phyloP scores from a whole-genome alignment of 345 rosid genomes.

The Populus davidiana region DNA sequence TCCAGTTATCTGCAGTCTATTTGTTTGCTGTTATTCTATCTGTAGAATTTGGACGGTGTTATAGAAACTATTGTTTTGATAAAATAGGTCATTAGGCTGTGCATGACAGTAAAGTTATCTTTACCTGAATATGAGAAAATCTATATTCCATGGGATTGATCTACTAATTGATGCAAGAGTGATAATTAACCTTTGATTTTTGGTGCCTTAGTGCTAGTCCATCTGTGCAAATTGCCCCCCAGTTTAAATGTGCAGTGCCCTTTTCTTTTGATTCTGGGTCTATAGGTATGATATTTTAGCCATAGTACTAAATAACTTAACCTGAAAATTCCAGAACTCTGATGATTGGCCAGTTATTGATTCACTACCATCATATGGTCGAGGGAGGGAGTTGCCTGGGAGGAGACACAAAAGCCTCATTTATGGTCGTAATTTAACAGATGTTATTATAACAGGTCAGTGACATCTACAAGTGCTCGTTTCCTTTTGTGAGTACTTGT shows the following conservation, averaged over 20 bases:
- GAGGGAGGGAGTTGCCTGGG: conserved; percentile 92
- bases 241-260: conserved; percentile 2
- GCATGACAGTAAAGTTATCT: conserved; percentile 1
- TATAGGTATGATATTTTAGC: conserved; percentile 5
- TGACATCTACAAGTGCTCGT: conserved; percentile 8
- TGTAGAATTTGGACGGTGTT: not conserved
- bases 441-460: conserved; percentile 88
- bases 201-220: conserved; percentile 7
- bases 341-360: conserved; percentile 92
- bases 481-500: not conserved
- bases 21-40: conserved; percentile 1
- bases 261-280: conserved; percentile 4
- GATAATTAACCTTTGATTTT: conserved; percentile 10
- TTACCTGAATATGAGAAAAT: conserved; percentile 1
- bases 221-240: not conserved
- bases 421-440: conserved; percentile 82
- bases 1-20: not conserved
- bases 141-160: conserved; percentile 7
- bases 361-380: conserved; percentile 94
- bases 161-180: conserved; percentile 7
- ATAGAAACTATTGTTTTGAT: not conserved
- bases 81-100: not conserved
- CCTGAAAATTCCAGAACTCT: conserved; percentile 47
- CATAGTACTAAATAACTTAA: conserved; percentile 7
- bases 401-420: conserved; percentile 86